These are phyloP conservation scores for Yarrowia sp. DNA, from an alignment of 805 yeast genomes.

Conservation along the genomic window DNA sequence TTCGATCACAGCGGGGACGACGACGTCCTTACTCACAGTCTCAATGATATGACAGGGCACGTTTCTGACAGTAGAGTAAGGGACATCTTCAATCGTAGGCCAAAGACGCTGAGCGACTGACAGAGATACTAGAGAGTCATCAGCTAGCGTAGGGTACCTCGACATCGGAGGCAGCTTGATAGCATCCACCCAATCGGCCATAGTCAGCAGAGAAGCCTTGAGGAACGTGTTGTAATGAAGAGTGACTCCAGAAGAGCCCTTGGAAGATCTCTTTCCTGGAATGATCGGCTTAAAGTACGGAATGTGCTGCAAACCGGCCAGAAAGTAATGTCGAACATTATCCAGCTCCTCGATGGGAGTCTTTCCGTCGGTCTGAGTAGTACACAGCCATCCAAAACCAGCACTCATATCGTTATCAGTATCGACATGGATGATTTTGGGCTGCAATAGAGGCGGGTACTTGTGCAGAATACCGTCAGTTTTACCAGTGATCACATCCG, in stretches of 20 bases:
- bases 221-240: slow-evolving; percentile 28
- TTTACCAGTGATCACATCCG: slow-evolving; percentile 1
- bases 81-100: slow-evolving; percentile 16
- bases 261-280: slow-evolving; percentile 6
- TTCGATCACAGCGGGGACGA: slow-evolving; percentile 1
- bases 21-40: slow-evolving; percentile 1
- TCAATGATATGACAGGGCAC: slow-evolving; percentile 6
- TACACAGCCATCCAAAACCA: slow-evolving; percentile 27
- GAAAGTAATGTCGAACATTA: slow-evolving; percentile 32
- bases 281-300: slow-evolving; percentile 10
- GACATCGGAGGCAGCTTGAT: slow-evolving; percentile 21
- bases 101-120: slow-evolving; percentile 5
- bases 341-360: slow-evolving; percentile 19
- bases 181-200: slow-evolving; percentile 31
- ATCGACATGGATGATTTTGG: slow-evolving; percentile 38
- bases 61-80: slow-evolving; percentile 12
- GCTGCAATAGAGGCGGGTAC: slow-evolving; percentile 26
- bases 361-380: slow-evolving; percentile 30
- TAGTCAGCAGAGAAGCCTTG: slow-evolving; percentile 10
- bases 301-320: slow-evolving; percentile 33
- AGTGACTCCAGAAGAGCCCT: slow-evolving; percentile 23
- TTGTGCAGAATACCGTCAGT: slow-evolving; percentile 19
- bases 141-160: slow-evolving; percentile 19
- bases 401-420: slow-evolving; percentile 37
- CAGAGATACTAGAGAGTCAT: slow-evolving; percentile 9